phyloP scores from a whole-genome alignment of 441 rosid species.

The Bocquillonia castaneifolia region DNA sequence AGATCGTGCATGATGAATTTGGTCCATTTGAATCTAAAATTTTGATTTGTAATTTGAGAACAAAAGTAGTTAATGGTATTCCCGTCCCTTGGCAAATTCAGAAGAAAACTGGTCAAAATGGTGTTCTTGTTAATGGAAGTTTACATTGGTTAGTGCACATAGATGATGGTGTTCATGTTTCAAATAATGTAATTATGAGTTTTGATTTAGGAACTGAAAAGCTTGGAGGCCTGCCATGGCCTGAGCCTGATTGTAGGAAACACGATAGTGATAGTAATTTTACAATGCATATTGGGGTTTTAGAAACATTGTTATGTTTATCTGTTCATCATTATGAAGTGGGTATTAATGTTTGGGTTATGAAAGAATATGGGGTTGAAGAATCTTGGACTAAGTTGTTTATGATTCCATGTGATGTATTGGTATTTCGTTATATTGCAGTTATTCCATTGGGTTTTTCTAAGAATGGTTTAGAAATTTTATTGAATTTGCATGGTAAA shows the following conservation, averaged over 20 bases:
- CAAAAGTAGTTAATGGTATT: background rate
- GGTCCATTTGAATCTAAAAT: background rate
- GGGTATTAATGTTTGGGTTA: background rate
- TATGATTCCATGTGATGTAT: background rate
- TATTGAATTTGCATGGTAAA: too few relatives aligned
- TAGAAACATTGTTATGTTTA: background rate
- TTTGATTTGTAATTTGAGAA: background rate
- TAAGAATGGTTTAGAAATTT: too few relatives aligned
- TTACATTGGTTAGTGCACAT: background rate
- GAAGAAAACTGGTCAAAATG: background rate
- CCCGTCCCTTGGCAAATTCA: background rate
- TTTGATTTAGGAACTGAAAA: background rate
- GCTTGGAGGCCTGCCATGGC: background rate
- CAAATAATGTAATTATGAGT: background rate
- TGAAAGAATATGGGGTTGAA: slow-evolving; percentile 3
- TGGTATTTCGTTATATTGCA: background rate
- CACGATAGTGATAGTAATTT: background rate
- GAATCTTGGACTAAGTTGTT: slow-evolving; percentile 5
- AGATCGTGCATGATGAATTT: background rate
- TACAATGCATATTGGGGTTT: background rate
- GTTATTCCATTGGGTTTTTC: background rate
- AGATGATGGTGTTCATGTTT: background rate
- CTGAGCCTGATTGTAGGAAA: background rate
- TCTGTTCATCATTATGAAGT: background rate
- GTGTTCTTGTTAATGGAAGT: background rate